phyloP scores from a whole-genome alignment of 2,329 filamentous ascomycete species.

The Plectosphaerella plurivora region DNA sequence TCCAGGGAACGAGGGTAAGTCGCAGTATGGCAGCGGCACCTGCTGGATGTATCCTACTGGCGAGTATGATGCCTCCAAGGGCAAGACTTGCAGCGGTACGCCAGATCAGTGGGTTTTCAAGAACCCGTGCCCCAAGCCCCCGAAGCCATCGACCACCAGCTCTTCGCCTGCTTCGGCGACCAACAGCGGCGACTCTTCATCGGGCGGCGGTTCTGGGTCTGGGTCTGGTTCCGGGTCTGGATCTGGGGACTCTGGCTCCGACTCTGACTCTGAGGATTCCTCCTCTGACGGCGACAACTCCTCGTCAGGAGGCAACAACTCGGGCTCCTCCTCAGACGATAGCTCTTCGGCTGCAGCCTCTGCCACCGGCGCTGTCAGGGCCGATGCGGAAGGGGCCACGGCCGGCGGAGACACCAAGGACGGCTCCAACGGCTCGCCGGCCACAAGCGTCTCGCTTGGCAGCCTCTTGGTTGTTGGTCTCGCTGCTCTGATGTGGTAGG shows the following conservation, averaged over 20 bases:
- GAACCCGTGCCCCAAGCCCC: conserved; percentile 22
- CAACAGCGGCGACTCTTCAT: background rate
- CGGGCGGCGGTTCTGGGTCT: conserved; percentile 6
- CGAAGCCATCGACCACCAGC: background rate
- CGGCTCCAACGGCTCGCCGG: conserved; percentile 13
- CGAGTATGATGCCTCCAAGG: conserved; percentile 15
- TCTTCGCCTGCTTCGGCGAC: background rate
- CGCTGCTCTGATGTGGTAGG: conserved; percentile 13
- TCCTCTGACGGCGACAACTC: background rate
- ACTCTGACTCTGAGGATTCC: background rate
- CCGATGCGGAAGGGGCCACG: conserved; percentile 1
- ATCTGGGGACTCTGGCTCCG: background rate
- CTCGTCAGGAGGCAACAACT: conserved; percentile 1
- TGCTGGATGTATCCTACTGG: conserved; percentile 25
- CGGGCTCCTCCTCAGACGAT: conserved; percentile 1
- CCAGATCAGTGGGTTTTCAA: conserved; percentile 23
- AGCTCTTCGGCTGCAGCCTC: background rate
- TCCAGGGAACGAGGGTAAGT: conserved; percentile 10
- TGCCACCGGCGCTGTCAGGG: background rate
- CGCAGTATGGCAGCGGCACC: conserved; percentile 16
- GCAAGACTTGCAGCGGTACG: conserved; percentile 15
- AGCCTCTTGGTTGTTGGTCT: conserved; percentile 13
- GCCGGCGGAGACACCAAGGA: conserved; percentile 4
- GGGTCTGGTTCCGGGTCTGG: conserved; percentile 6
- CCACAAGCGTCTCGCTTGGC: conserved; percentile 11